Evolutionary conservation across 2,329 filamentous ascomycete genomes (phyloP), one percentile per base, ranked within the genome.

Genomic region (Thielaviopsis populi): DNA sequence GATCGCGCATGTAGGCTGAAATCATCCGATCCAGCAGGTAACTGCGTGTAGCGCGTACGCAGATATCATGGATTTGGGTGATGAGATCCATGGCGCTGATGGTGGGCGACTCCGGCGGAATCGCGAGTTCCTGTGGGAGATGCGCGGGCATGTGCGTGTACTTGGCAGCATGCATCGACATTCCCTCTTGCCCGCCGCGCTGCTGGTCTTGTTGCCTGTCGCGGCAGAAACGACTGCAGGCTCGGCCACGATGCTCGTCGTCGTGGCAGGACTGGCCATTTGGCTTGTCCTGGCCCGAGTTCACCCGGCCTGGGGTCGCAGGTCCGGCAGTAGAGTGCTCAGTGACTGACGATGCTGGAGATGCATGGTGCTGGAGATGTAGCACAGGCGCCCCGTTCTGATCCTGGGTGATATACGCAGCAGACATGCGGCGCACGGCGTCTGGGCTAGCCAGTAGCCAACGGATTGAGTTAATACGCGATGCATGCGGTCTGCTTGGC

Each of bases 1-100:
- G 64, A 33, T 65, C 61, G 41, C 69, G 69, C 27, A 68, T 54
- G n/a, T 65, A 67, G 54, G 66, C 63, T 41, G 70, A 69, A 41
- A 66, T 56, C n/a, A 63, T 63, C 43, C 67, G 67, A 19, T 65
- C 61, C 30, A 63, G 54, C 15, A 71, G 67, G 37, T 71, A 69
- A 8, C 62, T 63, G 41, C 69, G 66, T 2, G 67, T 69, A 17
- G 69, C 69, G 13, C 64, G 41, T 22, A 71, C 67, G 46, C 70
- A 71, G 48, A 68, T 64, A 41, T 68, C 60, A 59, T 71, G 68
- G 30, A 71, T 63, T 22, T 66, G 24, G 19, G 53, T 41, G 15
- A 65, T 59, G 8, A 61, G 42, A 17, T 62, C 53, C 50, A 65
- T 46, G n/a, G 60, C 50, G 11, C 30, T 59, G 50, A 48, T 19